These are phyloP conservation scores for Poronia punctata DNA, from an alignment of 495 filamentous ascomycete species.

Conservation along the genomic window DNA sequence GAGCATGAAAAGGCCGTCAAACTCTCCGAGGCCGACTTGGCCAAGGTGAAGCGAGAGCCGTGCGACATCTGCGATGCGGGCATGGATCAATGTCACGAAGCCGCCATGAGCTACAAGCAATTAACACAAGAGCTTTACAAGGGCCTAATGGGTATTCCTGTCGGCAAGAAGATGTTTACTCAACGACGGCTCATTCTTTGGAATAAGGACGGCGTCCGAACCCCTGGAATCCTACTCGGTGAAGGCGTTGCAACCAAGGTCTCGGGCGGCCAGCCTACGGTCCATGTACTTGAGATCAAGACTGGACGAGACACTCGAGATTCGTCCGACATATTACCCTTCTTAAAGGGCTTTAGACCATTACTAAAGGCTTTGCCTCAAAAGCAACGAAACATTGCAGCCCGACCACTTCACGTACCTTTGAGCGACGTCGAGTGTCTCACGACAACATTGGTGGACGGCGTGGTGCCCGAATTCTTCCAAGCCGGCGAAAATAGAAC, in stretches of 20 bases:
- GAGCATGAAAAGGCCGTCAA: slow-evolving; percentile 93
- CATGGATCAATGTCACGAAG: slow-evolving; percentile 69
- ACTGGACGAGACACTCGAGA: slow-evolving; percentile 55
- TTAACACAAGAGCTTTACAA: slow-evolving; percentile 68
- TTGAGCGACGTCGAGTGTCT: slow-evolving; percentile 73
- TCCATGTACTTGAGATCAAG: slow-evolving; percentile 73
- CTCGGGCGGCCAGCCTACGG: slow-evolving; percentile 50
- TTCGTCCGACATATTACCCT: slow-evolving; percentile 73
- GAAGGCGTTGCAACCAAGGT: slow-evolving; percentile 56
- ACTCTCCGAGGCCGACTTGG: slow-evolving; percentile 84
- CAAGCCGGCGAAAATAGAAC: slow-evolving; percentile 33
- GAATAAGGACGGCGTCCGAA: slow-evolving; percentile 66
- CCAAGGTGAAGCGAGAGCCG: slow-evolving; percentile 76
- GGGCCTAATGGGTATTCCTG: slow-evolving; percentile 61
- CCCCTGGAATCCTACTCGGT: slow-evolving; percentile 68
- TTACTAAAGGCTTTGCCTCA: slow-evolving; percentile 55
- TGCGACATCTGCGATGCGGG: slow-evolving; percentile 78
- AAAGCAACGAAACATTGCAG: slow-evolving; percentile 49
- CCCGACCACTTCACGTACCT: slow-evolving; percentile 58
- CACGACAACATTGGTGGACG: slow-evolving; percentile 63
- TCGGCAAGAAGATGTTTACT: slow-evolving; percentile 72
- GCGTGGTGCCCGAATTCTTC: slow-evolving; percentile 48
- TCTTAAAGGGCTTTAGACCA: slow-evolving; percentile 57
- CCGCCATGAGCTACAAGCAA: slow-evolving; percentile 67
- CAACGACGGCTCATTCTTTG: slow-evolving; percentile 65